Evolutionary conservation across 2,329 filamentous ascomycete species (phyloP).

Genomic region (Pseudopyricularia cyperi): DNA sequence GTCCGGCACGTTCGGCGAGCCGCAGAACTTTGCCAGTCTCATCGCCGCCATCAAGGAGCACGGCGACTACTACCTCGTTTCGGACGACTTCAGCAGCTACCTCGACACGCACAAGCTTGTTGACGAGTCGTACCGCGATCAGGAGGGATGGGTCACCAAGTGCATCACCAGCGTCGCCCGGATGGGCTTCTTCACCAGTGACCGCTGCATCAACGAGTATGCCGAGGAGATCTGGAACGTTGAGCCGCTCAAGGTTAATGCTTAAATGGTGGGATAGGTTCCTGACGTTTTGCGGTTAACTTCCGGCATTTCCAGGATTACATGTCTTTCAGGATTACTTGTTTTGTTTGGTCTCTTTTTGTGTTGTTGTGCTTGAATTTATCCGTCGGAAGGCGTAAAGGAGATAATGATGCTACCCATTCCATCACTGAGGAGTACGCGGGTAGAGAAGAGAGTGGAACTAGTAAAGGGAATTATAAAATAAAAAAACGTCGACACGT

Average conservation of each 20-base stretch:
- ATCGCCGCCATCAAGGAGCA: conserved; percentile 79
- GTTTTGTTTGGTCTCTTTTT: background rate
- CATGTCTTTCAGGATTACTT: background rate
- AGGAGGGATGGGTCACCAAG: conserved; percentile 87
- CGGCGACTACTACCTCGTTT: conserved; percentile 95
- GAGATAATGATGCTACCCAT: too few species aligned
- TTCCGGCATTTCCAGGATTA: background rate
- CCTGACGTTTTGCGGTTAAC: too few species aligned
- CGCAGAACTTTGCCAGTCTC: conserved; percentile 67
- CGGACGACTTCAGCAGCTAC: conserved; percentile 94
- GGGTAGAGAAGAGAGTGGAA: too few species aligned
- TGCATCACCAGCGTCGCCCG: conserved; percentile 75
- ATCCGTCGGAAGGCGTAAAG: too few species aligned
- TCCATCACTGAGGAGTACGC: too few species aligned
- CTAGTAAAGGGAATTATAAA: too few species aligned
- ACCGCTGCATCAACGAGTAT: conserved; percentile 94
- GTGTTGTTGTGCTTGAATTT: too few species aligned
- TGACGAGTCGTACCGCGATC: conserved; percentile 82
- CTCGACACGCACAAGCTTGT: conserved; percentile 82
- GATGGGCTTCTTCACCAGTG: conserved; percentile 96
- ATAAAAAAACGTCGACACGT: too few species aligned
- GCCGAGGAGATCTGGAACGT: conserved; percentile 96
- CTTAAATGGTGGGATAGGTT: background rate
- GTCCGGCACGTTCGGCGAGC: conserved; percentile 67
- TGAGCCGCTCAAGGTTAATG: conserved; percentile 53